phyloP scores from a whole-genome alignment of 257 asterid genomes.

The Solanum ahanhuiri region DNA sequence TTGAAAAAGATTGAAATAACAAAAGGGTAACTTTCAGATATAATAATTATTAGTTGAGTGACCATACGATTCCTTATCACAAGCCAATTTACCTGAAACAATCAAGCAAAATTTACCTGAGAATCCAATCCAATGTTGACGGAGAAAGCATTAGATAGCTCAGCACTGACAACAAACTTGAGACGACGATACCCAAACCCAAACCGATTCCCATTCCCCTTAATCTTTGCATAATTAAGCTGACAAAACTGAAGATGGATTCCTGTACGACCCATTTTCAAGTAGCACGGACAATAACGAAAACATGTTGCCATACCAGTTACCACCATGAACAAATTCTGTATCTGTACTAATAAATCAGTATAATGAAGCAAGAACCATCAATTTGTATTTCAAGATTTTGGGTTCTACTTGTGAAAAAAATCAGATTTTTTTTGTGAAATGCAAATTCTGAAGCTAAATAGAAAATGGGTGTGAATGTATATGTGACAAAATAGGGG shows the following conservation, averaged over 20 bases:
- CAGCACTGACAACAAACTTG: conserved; percentile 39
- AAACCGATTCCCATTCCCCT: conserved; percentile 12
- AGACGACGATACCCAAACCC: conserved; percentile 25
- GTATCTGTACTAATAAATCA: background rate
- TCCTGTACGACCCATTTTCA: conserved; percentile 31
- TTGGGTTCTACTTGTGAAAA: background rate
- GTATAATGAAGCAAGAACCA: background rate
- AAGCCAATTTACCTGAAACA: background rate
- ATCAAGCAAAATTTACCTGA: conserved; percentile 29
- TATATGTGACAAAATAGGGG: background rate
- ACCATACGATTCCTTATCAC: background rate
- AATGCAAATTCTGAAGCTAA: background rate
- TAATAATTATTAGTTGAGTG: background rate
- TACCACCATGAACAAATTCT: background rate
- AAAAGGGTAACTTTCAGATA: background rate
- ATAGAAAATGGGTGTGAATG: background rate
- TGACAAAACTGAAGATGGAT: conserved; percentile 31
- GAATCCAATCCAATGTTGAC: conserved; percentile 74
- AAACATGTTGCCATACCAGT: conserved; percentile 36
- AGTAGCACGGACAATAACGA: conserved; percentile 28
- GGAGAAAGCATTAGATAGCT: conserved; percentile 63
- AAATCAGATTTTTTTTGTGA: background rate
- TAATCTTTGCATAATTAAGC: conserved; percentile 16
- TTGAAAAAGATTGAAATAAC: background rate
- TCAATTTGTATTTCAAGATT: background rate